Conservation (phyloP, 257 asterid genomes). For the Nicotiana paniculata region DNA sequence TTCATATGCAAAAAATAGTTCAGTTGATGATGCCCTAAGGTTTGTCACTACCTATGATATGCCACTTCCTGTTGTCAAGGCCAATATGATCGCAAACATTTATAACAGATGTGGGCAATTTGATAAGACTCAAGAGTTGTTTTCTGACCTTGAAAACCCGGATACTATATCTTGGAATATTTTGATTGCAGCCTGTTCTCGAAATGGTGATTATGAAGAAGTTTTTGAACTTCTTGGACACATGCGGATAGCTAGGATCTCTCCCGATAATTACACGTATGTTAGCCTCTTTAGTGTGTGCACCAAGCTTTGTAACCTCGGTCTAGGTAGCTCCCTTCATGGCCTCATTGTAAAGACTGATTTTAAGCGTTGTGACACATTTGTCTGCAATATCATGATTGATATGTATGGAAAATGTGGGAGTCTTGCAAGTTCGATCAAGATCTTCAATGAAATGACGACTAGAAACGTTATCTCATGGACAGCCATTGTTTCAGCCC, state of each 20-base stretch:
- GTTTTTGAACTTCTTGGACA: slow-evolving; percentile 63
- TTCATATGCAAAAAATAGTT: slow-evolving; percentile 54
- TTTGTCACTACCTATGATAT: slow-evolving; percentile 22
- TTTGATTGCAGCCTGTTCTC: slow-evolving; percentile 81
- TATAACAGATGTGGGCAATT: slow-evolving; percentile 57
- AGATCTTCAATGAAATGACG: slow-evolving; percentile 45
- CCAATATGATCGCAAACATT: slow-evolving; percentile 59
- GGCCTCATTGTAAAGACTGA: slow-evolving; percentile 44
- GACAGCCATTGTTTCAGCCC: slow-evolving; percentile 62
- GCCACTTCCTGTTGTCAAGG: slow-evolving; percentile 37
- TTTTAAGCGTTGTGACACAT: slow-evolving; percentile 44
- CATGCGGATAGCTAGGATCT: slow-evolving; percentile 43
- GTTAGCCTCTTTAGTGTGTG: slow-evolving; percentile 76
- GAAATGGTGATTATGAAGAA: slow-evolving; percentile 64
- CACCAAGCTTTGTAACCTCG: slow-evolving; percentile 52
- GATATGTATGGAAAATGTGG: slow-evolving; percentile 95
- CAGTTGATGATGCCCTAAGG: slow-evolving; percentile 43
- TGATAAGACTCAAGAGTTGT: slow-evolving; percentile 68
- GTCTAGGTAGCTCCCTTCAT: slow-evolving; percentile 76
- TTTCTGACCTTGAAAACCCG: slow-evolving; percentile 61
- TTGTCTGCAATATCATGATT: slow-evolving; percentile 57
- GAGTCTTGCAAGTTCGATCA: slow-evolving; percentile 39
- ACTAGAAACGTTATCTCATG: slow-evolving; percentile 53
- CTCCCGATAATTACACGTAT: slow-evolving; percentile 65
- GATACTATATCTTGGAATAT: slow-evolving; percentile 75